Conservation (phyloP, 345 rosid species). For the Abelmoschus esculentus region DNA sequence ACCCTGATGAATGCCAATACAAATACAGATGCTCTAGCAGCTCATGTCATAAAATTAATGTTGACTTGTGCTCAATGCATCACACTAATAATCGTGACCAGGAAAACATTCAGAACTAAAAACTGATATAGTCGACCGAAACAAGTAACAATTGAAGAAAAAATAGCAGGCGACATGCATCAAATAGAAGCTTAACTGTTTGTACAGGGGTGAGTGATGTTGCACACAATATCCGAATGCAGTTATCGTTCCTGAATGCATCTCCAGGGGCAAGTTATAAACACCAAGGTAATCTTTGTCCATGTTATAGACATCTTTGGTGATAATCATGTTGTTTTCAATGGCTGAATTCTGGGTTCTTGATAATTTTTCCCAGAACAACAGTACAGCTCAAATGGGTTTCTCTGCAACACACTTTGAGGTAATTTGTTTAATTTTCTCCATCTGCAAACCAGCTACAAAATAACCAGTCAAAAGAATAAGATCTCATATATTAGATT, state of each 20-base stretch:
- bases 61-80: no score
- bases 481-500: no score
- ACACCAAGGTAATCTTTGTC: not conserved
- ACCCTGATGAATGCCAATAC: no score
- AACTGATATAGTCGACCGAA: no score
- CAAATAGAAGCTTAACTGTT: no score
- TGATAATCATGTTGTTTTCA: not conserved
- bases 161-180: no score
- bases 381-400: constrained; percentile 37
- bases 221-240: constrained; percentile 89
- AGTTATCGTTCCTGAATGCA: constrained; percentile 85
- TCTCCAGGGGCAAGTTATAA: constrained; percentile 88
- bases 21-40: no score
- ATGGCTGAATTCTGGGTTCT: constrained; percentile 7
- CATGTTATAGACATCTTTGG: not conserved
- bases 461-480: constrained; percentile 40
- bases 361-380: constrained; percentile 20
- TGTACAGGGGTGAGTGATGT: constrained; percentile 64
- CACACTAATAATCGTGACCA: no score
- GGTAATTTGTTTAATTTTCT: constrained; percentile 33
- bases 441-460: constrained; percentile 37
- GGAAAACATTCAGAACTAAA: no score
- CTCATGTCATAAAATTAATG: no score
- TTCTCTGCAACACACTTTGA: constrained; percentile 61
- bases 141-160: no score